phyloP scores from a whole-genome alignment of 2,329 filamentous ascomycete species.

The Exserohilum turcica region DNA sequence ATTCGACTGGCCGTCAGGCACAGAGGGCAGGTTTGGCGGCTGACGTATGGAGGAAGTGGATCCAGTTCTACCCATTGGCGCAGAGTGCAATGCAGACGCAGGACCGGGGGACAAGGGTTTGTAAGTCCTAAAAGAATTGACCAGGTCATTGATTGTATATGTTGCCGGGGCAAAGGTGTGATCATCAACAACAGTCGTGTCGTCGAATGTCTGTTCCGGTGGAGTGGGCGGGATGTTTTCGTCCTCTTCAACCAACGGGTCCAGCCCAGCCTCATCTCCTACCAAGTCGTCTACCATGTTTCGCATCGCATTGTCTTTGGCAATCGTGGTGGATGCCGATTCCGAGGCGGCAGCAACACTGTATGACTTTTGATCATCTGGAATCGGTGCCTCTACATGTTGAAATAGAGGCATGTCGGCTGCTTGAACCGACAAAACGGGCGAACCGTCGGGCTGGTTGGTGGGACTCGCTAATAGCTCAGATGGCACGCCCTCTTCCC shows the following conservation, averaged over 20 bases:
- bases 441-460: constrained; percentile 47
- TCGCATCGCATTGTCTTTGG: constrained; percentile 57
- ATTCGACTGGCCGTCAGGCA: constrained; percentile 45
- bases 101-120: constrained; percentile 38
- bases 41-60: constrained; percentile 46
- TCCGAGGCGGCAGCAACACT: constrained; percentile 51
- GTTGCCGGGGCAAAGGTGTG: constrained; percentile 35
- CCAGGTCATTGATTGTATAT: constrained; percentile 45
- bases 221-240: constrained; percentile 54
- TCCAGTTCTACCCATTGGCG: constrained; percentile 41
- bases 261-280: constrained; percentile 49
- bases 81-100: constrained; percentile 29
- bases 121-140: constrained; percentile 47
- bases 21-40: constrained; percentile 42
- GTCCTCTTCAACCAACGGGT: constrained; percentile 50
- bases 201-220: constrained; percentile 53
- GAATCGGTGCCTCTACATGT: constrained; percentile 23
- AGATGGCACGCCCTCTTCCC: constrained; percentile 58
- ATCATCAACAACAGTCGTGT: constrained; percentile 44
- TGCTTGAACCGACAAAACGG: constrained; percentile 44
- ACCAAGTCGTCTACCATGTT: constrained; percentile 65
- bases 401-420: constrained; percentile 48
- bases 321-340: constrained; percentile 52
- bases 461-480: constrained; percentile 55
- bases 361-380: constrained; percentile 45